Percentiles rank a stretch among this genome's conserved stretches.
Evolutionary conservation across 805 yeast genomes (phyloP).

Genomic region (Spathaspora arborariae): DNA sequence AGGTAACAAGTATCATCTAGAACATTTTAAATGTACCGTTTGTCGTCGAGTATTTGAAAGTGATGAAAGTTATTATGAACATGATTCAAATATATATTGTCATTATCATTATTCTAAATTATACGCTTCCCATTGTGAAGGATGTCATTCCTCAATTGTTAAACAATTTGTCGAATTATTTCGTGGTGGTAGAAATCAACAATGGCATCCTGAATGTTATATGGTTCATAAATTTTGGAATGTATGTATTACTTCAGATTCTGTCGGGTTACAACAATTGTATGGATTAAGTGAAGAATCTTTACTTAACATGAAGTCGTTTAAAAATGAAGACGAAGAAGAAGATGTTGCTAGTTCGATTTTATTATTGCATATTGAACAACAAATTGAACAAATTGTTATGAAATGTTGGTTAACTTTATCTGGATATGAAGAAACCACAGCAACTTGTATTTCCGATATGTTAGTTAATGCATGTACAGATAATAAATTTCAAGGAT

Average conservation of each 20-base stretch:
- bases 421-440: conserved; percentile 83
- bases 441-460: conserved; percentile 85
- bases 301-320: conserved; percentile 4
- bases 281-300: conserved; percentile 11
- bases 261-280: conserved; percentile 43
- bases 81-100: conserved; percentile 77
- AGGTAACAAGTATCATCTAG: conserved; percentile 88
- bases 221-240: conserved; percentile 98
- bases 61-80: conserved; percentile 90
- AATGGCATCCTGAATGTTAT: conserved; percentile 99
- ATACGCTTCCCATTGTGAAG: conserved; percentile 87
- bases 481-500: conserved; percentile 65
- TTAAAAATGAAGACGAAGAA: conserved; percentile 4
- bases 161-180: conserved; percentile 92
- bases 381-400: conserved; percentile 53
- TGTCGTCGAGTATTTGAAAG: conserved; percentile 85
- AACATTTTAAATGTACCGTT: conserved; percentile 88
- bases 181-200: conserved; percentile 87
- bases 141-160: conserved; percentile 86
- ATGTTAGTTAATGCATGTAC: conserved; percentile 84
- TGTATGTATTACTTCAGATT: conserved; percentile 64
- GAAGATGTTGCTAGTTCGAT: conserved; percentile 11
- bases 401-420: conserved; percentile 81
- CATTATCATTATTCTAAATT: conserved; percentile 87
- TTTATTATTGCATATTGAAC: conserved; percentile 56